Base-by-base conservation (phyloP, 1,284 basidiomycete genomes). In the Tremellales sp. region DNA sequence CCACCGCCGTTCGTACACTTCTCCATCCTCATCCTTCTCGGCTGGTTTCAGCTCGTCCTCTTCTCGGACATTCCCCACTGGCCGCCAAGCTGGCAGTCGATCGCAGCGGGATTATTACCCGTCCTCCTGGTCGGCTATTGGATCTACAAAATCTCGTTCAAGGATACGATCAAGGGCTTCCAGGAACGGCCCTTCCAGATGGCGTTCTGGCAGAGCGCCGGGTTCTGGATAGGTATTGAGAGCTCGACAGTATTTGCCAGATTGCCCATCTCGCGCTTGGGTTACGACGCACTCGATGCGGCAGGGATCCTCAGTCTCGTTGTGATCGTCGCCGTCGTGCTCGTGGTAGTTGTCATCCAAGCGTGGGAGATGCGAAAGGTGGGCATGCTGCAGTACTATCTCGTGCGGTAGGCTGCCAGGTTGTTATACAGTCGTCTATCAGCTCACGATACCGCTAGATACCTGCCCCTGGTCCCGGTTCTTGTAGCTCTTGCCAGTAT, bases 191-290 rank as follows among this genome's bases (percentile, higher is more conserved):
- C 66, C 1, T 38, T 70, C 24, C 66, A 68, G 29, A 21, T 51
- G 28, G 63, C 56, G 6, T 24, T 70, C 8, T 70, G 66, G 66
- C 67, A 69, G 51, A 67, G 69, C 0, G 27, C 53, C n/a, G 67
- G 69, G 13, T 66, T 52, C 48, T 71, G 69, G 69, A 56, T 71
- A 29, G 69, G 69, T 2, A 51, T 68, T 4, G 69, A 71, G 45
- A 60, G 57, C 38, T 57, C 53, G 14, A 65, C 61, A 5, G 56
- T 71, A 4, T 70, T 71, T 47, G 57, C 60, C 14, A 55, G 51
- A 33, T 45, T 71, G 28, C 69, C 69, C 12, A 65, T 70, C 41
- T 48, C 54, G 4, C 40, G 68, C 8, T 45, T 70, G 9, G 66
- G 66, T 1, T 68, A 68, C 44, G 64, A 60, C 36, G 26, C 47